These are phyloP conservation scores for Trametes cinnabarina DNA, from an alignment of 768 basidiomycete genomes.

Conservation along the genomic window DNA sequence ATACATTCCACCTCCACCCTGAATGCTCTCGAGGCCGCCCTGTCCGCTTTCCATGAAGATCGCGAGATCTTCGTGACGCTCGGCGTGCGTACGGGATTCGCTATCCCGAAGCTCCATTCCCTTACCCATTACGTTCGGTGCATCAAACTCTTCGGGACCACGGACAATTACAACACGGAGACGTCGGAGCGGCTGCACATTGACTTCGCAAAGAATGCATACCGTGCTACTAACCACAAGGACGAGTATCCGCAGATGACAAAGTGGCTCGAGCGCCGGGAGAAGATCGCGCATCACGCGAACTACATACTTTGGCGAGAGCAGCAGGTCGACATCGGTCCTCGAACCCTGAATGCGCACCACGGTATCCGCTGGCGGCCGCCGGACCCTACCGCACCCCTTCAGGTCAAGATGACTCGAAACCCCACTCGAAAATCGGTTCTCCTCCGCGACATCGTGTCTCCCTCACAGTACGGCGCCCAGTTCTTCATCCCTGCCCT, in stretches of 20 bases:
- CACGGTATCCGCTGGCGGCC: too few relatives aligned
- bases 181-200: constrained; percentile 11
- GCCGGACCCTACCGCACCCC: background rate
- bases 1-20: constrained; percentile 23
- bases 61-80: constrained; percentile 38
- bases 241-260: constrained; percentile 16
- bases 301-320: constrained; percentile 27
- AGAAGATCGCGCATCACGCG: constrained; percentile 27
- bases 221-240: constrained; percentile 25
- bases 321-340: background rate
- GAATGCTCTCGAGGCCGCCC: constrained; percentile 17
- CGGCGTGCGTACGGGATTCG: constrained; percentile 6
- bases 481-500: constrained; percentile 4
- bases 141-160: constrained; percentile 5
- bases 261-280: constrained; percentile 6
- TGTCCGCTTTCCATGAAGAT: constrained; percentile 31
- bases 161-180: constrained; percentile 4
- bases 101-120: constrained; percentile 16
- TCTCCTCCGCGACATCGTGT: background rate
- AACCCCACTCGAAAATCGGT: background rate
- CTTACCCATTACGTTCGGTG: constrained; percentile 4
- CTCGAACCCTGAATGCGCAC: background rate
- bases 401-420: background rate
- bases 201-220: constrained; percentile 27
- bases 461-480: background rate